Evolutionary conservation across 768 basidiomycete species (phyloP), one percentile per base, ranked within the genome.

Genomic region (Leucocoprinus birnbaumii): DNA sequence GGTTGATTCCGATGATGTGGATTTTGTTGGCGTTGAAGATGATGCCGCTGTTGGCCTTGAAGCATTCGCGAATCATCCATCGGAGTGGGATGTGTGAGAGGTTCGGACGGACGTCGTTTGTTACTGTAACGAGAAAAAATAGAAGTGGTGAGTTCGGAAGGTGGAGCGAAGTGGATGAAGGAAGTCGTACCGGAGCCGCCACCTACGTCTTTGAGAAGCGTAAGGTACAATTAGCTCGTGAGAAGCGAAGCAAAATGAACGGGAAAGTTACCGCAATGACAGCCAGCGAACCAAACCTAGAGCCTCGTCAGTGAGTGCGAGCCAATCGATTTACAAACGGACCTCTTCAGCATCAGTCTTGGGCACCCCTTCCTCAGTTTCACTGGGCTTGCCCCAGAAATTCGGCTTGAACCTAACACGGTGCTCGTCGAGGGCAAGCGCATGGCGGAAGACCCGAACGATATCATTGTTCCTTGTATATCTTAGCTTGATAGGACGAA

Each of bases 31-130:
- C 57, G 14, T 73, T 60, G 62, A 81, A 80, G 43, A 77, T 63
- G 37, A 83, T 79, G 1, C 78, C 78, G 2, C 74, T 71, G 0
- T 76, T 59, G 2, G 71, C 52, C 22, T 67, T 65, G 68, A 83
- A 78, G 59, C 72, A 76, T 57, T 84, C 74, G 49, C 82, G 77
- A 57, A 84, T 66, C 80, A 84, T 83, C 83, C 83, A 80, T 3
- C 72, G 68, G 2, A 80, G 65, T 0, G 77, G 61, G 16, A 77
- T 73, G 44, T 71, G 69, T 1, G 76, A 68, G 5, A 80, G 70
- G 9, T 64, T 66, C 13, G 68, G 65, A 1, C 53, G 37, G 2
- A 58, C 62, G 10, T 61, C 62, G 56, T 77, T 74, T 61, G 51
- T 62, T 18, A 65, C 66, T 48, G 25, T 8, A 38, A 11, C 27